Evolutionary conservation across 2,329 filamentous ascomycete species (phyloP), one percentile per base, ranked within the genome.

Genomic region (Hypoxylon sp.): DNA sequence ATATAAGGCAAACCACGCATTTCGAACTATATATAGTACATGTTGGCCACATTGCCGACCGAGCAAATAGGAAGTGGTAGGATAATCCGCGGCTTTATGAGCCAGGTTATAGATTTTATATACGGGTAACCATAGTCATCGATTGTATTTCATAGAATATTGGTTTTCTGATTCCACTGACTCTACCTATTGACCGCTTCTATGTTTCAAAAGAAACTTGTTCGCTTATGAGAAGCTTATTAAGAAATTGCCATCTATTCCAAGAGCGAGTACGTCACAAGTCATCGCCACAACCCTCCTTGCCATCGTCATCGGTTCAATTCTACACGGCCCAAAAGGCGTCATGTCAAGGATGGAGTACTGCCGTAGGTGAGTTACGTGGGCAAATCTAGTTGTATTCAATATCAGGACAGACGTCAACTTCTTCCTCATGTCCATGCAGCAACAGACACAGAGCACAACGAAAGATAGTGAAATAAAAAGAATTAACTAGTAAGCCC

Each of bases 21-120:
- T 36, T 4, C 49, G 38, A 21, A 10, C 59, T 62, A 59, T 66
- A 59, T 58, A 62, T 62, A 61, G 63, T 38, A 41, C 28, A 34
- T 32, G 34, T 30, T 36, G 23, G 46, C 46, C 50, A 28, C 17
- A 4, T 46, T 25, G 4, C 34, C 36, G 28, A 21, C 28, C 25
- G 50, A 32, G 21, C 59, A 30, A 63, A 63, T 63, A 34, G 49
- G 51, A 30, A 60, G 9, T 13, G 10, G n/a, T 9, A 41, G 38
- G 53, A 25, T 4, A 14, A 23, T 21, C 53, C 53, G 53, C 53
- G 53, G 25, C 19, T 41, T 14, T 41, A 23, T 41, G 11, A 43
- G 51, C 10, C 46, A 25, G 30, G 30, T 11, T 10, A 13, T 25
- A 36, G 23, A 38, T 38, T 30, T 9, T 43, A 11, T 49, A 48